These are phyloP conservation scores for Asclepias syriaca DNA, from an alignment of 257 asterid genomes.

Conservation along the genomic window DNA sequence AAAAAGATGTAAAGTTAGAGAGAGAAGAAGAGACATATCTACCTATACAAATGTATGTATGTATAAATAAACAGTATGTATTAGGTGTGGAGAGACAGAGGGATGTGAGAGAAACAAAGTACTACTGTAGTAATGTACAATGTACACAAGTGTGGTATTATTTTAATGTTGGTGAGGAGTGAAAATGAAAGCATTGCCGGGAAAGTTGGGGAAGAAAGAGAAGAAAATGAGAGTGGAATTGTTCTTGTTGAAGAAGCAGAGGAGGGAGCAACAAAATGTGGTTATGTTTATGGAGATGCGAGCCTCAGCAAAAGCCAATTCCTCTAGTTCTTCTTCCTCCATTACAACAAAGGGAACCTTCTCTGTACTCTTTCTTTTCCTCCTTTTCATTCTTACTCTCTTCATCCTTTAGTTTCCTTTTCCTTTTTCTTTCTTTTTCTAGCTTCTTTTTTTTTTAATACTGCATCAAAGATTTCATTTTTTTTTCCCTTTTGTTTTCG, in stretches of 20 bases:
- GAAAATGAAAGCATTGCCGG: conserved; percentile 37
- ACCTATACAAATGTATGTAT: background rate
- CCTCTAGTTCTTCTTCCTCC: conserved; percentile 20
- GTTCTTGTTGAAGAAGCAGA: conserved; percentile 30
- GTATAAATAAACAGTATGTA: background rate
- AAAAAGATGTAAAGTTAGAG: conserved; percentile 8
- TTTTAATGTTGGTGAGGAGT: conserved; percentile 30
- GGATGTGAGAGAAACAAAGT: background rate
- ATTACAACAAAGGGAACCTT: conserved; percentile 45
- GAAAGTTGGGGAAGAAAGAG: conserved; percentile 38
- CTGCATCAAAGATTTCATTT: conserved; percentile 25
- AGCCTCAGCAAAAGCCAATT: conserved; percentile 32
- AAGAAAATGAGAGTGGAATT: conserved; percentile 23
- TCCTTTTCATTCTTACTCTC: conserved; percentile 75
- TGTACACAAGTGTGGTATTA: conserved; percentile 4
- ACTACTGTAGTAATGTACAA: conserved; percentile 4
- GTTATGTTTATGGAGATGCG: conserved; percentile 64
- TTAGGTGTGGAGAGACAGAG: background rate
- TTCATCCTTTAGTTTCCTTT: conserved; percentile 45
- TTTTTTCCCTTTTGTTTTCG: conserved; percentile 17
- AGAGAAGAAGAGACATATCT: conserved; percentile 6
- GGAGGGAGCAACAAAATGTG: conserved; percentile 28
- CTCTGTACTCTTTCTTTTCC: conserved; percentile 64
- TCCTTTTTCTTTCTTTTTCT: conserved; percentile 7
- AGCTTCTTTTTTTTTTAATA: conserved; percentile 4